phyloP scores from a whole-genome alignment of 2,329 filamentous ascomycete species.

The Fusarium pseudoanthophilum region DNA sequence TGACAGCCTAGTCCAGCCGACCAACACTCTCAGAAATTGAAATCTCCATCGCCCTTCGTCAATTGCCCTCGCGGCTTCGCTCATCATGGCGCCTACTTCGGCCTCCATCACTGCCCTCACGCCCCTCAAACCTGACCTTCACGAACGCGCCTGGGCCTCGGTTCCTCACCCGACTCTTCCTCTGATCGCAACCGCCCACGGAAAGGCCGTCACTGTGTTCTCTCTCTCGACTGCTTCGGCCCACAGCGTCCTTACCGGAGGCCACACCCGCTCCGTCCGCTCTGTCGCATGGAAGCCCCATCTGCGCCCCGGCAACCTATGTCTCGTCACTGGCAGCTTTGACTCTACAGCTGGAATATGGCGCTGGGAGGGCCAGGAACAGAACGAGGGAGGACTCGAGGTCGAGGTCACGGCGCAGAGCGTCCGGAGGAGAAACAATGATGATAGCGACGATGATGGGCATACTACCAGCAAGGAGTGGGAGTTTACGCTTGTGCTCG shows the following conservation, averaged over 20 bases:
- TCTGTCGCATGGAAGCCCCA: slow-evolving; percentile 88
- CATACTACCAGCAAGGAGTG: slow-evolving; percentile 81
- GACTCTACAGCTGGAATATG: slow-evolving; percentile 90
- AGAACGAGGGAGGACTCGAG: slow-evolving; percentile 51
- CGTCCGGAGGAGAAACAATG: slow-evolving; percentile 33
- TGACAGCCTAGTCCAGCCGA: not conserved
- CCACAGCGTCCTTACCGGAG: slow-evolving; percentile 83
- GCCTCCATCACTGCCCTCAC: slow-evolving; percentile 57
- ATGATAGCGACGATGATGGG: slow-evolving; percentile 46
- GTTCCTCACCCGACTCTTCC: slow-evolving; percentile 87
- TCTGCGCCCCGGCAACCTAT: slow-evolving; percentile 68
- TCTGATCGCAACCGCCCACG: slow-evolving; percentile 87
- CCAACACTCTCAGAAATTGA: not conserved
- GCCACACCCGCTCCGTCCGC: slow-evolving; percentile 91
- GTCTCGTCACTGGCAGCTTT: slow-evolving; percentile 92
- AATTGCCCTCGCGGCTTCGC: not conserved
- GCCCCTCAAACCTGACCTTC: slow-evolving; percentile 66
- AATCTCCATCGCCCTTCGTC: not conserved
- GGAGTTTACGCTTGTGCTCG: slow-evolving; percentile 90
- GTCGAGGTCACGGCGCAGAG: slow-evolving; percentile 53
- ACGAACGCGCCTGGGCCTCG: slow-evolving; percentile 85
- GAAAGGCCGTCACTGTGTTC: slow-evolving; percentile 89
- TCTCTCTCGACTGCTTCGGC: slow-evolving; percentile 83
- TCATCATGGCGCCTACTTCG: slow-evolving; percentile 44
- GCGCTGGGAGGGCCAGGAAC: slow-evolving; percentile 69